Evolutionary conservation across 2,329 filamentous ascomycete genomes (phyloP).

Genomic region (Talaromyces sp.): DNA sequence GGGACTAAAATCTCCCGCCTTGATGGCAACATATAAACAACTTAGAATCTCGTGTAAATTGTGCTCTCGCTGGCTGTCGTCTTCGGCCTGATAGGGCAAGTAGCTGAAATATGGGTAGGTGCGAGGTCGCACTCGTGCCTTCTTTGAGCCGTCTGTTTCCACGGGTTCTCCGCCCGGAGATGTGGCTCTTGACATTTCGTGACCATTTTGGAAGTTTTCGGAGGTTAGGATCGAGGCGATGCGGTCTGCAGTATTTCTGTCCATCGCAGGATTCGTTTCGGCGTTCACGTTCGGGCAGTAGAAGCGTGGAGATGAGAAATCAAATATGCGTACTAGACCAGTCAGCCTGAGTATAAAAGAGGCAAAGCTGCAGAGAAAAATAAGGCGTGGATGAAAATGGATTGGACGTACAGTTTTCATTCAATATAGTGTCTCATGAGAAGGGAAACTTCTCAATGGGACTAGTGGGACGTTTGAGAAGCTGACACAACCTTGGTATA

Average conservation of each 20-base stretch:
- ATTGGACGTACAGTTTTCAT: slow-evolving; percentile 4
- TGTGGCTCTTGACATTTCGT: slow-evolving; percentile 79
- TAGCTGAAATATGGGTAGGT: slow-evolving; percentile 92
- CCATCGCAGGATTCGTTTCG: slow-evolving; percentile 30
- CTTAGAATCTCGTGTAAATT: slow-evolving; percentile 85
- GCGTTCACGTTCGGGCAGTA: not conserved
- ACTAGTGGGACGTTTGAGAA: not conserved
- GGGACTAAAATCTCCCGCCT: slow-evolving; percentile 88
- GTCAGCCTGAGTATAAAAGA: not conserved
- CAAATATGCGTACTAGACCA: not conserved
- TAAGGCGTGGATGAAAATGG: too few relatives aligned
- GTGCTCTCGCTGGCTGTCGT: slow-evolving; percentile 69
- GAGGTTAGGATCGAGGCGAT: slow-evolving; percentile 32
- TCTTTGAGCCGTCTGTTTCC: slow-evolving; percentile 51
- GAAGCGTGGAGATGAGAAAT: slow-evolving; percentile 5
- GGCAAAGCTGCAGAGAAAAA: not conserved
- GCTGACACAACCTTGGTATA: not conserved
- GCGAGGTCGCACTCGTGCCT: slow-evolving; percentile 71
- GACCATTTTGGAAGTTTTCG: slow-evolving; percentile 44
- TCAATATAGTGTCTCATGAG: not conserved
- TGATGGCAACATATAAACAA: slow-evolving; percentile 86
- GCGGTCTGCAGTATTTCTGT: slow-evolving; percentile 27
- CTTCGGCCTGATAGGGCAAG: slow-evolving; percentile 84
- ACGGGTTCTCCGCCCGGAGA: slow-evolving; percentile 64
- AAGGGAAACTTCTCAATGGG: slow-evolving; percentile 8